Percentiles rank a stretch among this genome's conserved stretches.
Conservation (phyloP, 139 green algal species). For the Pleodorina starrii region DNA sequence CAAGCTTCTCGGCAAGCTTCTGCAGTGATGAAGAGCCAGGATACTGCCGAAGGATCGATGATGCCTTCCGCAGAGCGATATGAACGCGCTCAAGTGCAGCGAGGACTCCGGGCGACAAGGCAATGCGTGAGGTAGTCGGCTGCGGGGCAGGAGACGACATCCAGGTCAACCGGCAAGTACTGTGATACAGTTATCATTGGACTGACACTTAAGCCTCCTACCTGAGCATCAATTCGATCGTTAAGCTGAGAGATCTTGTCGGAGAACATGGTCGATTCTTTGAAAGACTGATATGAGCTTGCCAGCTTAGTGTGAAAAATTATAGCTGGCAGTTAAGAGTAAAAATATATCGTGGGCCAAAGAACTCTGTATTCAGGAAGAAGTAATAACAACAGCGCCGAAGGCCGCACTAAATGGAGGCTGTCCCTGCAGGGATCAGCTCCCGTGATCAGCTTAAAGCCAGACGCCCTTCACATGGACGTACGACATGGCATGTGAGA, state of each 20-base stretch:
- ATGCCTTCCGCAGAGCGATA: not conserved
- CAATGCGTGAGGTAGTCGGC: not conserved
- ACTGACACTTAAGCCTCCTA: no score
- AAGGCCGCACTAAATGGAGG: no score
- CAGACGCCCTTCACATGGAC: not conserved
- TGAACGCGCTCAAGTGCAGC: not conserved
- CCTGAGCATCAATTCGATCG: no score
- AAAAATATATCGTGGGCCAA: no score
- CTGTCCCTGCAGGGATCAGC: conserved; percentile 5
- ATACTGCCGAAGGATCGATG: not conserved
- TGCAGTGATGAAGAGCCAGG: not conserved
- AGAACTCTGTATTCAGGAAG: no score
- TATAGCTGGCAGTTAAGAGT: no score
- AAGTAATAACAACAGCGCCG: no score
- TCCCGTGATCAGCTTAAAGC: not conserved
- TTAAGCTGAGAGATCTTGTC: no score
- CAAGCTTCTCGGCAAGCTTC: not conserved
- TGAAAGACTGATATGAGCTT: no score
- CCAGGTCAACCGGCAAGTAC: not conserved
- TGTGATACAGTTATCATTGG: no score
- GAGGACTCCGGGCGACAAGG: not conserved
- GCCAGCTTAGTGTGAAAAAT: no score
- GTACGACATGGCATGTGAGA: conserved; percentile 4
- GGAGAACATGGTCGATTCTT: not conserved
- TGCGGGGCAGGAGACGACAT: no score